phyloP scores from a whole-genome alignment of 2,329 filamentous ascomycete genomes.

The Fusarium begoniae region DNA sequence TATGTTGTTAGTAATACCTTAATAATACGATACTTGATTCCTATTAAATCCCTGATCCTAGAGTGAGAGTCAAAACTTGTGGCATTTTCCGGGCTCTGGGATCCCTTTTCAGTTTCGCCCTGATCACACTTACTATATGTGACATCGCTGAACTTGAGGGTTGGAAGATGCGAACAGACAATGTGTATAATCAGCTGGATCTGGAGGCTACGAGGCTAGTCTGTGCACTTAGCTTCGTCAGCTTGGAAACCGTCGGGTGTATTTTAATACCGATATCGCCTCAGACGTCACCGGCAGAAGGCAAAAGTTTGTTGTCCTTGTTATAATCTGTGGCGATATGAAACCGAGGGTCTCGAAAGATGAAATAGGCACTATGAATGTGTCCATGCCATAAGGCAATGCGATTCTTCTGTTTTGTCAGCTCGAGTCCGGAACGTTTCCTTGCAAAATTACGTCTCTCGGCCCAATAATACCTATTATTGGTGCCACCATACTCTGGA shows the following conservation, averaged over 20 bases:
- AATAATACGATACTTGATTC: not conserved
- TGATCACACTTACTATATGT: not conserved
- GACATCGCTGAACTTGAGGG: not conserved
- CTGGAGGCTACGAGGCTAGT: not conserved
- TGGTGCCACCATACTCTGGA: no score
- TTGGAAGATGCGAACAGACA: not conserved
- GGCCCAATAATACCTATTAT: not conserved
- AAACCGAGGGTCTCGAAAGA: no score
- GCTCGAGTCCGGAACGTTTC: accelerated
- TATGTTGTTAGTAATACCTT: not conserved
- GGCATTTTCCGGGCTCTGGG: accelerated
- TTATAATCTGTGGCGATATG: no score
- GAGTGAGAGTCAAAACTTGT: no score
- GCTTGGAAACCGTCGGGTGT: accelerated
- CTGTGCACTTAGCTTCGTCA: not conserved
- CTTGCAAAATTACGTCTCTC: accelerated
- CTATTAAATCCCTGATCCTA: not conserved
- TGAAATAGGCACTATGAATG: no score
- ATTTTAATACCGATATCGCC: accelerated
- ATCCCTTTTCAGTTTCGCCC: no score
- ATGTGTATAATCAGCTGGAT: not conserved
- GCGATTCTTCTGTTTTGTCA: not conserved
- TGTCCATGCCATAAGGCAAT: no score
- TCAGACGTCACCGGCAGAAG: not conserved
- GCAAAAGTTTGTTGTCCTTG: accelerated